A percentile compares a stretch with the other conserved stretches of the same genome.
These are phyloP conservation scores for Dissophora globulifera DNA, from an alignment of 192 early-diverging fungal species.

Conservation along the genomic window DNA sequence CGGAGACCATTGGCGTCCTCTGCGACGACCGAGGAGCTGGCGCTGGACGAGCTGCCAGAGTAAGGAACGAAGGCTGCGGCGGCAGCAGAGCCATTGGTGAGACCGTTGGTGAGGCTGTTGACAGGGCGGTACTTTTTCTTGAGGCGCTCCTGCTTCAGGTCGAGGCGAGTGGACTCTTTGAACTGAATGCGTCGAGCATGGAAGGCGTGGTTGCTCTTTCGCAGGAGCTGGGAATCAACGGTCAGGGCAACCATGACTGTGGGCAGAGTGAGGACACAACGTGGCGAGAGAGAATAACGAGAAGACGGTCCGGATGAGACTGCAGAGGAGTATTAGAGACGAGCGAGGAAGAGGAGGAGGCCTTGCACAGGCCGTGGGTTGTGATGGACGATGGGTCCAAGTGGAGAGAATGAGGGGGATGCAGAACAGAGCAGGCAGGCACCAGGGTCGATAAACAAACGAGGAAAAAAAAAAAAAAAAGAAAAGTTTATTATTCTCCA, in stretches of 20 bases:
- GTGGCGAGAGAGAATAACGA: no score
- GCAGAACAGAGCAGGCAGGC: no score
- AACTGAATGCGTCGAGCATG: constrained; percentile 71
- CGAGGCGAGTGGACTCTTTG: constrained; percentile 63
- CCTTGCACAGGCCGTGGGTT: no score
- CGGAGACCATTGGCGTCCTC: constrained; percentile 73
- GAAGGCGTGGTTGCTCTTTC: constrained; percentile 39
- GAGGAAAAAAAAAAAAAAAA: no score
- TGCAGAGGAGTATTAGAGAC: no score
- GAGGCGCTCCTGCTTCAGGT: constrained; percentile 69
- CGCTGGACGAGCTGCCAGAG: constrained; percentile 2
- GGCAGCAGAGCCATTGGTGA: constrained; percentile 6
- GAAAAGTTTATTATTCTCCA: no score
- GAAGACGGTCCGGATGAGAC: no score
- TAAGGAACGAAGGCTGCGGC: constrained; percentile 11
- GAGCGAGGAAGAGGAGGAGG: no score
- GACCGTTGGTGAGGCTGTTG: constrained; percentile 50
- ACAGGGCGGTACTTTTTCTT: constrained; percentile 73
- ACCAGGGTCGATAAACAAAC: no score
- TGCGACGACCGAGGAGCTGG: neutral
- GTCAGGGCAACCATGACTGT: constrained; percentile 25
- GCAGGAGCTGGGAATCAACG: constrained; percentile 36
- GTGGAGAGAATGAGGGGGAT: no score
- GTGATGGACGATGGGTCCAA: no score
- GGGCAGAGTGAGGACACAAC: neutral